Percentiles rank a stretch among this genome's conserved stretches.
Conservation (phyloP, 495 filamentous ascomycete genomes). For the Aspergillus mulundensis region DNA sequence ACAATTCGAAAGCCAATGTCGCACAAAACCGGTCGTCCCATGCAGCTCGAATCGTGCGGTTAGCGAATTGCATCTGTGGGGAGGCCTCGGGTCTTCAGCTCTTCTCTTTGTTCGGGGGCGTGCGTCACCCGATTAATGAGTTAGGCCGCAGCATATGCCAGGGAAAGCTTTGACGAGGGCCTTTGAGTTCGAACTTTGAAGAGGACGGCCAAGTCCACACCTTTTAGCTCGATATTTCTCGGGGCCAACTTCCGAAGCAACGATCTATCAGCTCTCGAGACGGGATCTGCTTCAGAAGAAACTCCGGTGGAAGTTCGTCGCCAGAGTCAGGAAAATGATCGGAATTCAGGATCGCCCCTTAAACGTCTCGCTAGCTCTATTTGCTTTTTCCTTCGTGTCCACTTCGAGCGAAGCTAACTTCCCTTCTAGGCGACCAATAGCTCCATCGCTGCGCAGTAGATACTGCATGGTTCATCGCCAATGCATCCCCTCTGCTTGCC, state of each 20-base stretch:
- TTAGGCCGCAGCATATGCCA: not conserved
- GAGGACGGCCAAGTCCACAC: not conserved
- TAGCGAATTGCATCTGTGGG: not conserved
- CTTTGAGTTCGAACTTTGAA: not conserved
- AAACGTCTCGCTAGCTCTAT: conserved; percentile 12
- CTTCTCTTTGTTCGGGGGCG: not conserved
- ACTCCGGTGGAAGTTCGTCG: conserved; percentile 17
- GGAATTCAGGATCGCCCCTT: conserved; percentile 15
- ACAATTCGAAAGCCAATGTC: conserved; percentile 4
- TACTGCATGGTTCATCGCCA: conserved; percentile 7
- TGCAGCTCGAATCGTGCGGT: conserved; percentile 1
- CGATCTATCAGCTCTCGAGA: not conserved
- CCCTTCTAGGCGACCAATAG: conserved; percentile 12
- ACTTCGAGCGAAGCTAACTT: conserved; percentile 5
- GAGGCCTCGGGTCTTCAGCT: not conserved
- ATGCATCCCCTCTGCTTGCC: conserved; percentile 5
- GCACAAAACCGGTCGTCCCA: conserved; percentile 10
- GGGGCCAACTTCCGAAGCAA: not conserved
- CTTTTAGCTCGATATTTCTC: not conserved
- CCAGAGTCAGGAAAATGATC: not conserved
- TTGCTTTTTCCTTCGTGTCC: conserved; percentile 7
- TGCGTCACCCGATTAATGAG: not conserved
- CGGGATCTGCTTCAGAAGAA: conserved; percentile 6
- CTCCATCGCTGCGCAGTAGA: conserved; percentile 18
- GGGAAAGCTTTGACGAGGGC: not conserved